Base-by-base conservation (phyloP, 768 basidiomycete genomes). In the Phaffia australis region DNA sequence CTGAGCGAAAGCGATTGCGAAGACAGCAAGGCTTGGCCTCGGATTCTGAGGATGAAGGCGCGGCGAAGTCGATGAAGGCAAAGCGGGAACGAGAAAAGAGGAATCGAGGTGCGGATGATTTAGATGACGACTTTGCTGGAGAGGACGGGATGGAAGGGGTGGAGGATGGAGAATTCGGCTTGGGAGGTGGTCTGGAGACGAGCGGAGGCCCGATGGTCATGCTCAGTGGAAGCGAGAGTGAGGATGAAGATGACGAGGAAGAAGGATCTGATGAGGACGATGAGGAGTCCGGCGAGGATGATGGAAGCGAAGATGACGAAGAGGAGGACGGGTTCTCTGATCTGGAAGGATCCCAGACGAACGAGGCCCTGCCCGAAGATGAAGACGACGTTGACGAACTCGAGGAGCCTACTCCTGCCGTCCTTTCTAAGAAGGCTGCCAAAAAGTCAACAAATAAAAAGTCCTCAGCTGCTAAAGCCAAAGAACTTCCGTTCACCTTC, bases 401-500 rank as follows among this genome's bases (percentile, higher is more conserved):
- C n/a, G 71, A 71, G 21, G 69, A 69, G 35, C 23, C 32, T 25
- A 27, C 63, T 11, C 21, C 32, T 29, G 23, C 62, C 4, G 25
- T 63, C 69, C 48, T 67, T 47, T 54, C 69, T 68, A 58, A 66
- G 8, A 16, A 18, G 63, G 60, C 49, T 58, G 64, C 42, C 25
- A 60, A 16, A 69, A 71, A 47, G 57, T 69, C 63, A 56, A 69
- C 25, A 35, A 67, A 65, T 59, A 56, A 68, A 35, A 69, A 56
- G 29, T 59, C 73, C 1, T 72, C 71, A 51, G 72, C 73, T 14
- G 54, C 60, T 2, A 66, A 65, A 27, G 66, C 63, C 29, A 81
- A 83, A 62, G 89, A 90, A 65, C 80, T 98, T 3, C 95, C 95
- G 0, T 99, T 83, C 75, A 97, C 89, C 1, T 98, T 97, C 76